Percentiles rank a stretch among this genome's conserved stretches.
phyloP scores from a whole-genome alignment of 2,329 filamentous ascomycete genomes.

The Pseudocercospora vitis region DNA sequence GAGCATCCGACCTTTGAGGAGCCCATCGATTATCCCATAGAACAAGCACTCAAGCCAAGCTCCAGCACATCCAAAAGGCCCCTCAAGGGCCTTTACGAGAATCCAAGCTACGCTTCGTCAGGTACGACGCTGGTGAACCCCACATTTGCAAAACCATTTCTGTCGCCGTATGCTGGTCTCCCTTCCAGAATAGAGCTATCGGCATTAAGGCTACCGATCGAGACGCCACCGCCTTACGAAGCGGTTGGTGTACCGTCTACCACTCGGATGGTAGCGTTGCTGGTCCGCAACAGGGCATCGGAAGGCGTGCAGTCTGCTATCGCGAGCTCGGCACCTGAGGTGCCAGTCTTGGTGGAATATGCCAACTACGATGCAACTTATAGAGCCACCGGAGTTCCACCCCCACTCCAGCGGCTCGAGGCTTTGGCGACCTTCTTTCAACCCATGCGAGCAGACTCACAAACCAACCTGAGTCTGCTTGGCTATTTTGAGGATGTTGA shows the following conservation, averaged over 20 bases:
- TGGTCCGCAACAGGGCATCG: slow-evolving; percentile 34
- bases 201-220: slow-evolving; percentile 46
- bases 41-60: slow-evolving; percentile 13
- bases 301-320: slow-evolving; percentile 39
- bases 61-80: slow-evolving; percentile 14
- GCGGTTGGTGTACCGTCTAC: slow-evolving; percentile 46
- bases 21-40: background rate
- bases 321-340: slow-evolving; percentile 35
- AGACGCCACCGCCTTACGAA: slow-evolving; percentile 52
- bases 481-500: slow-evolving; percentile 74
- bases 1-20: slow-evolving; percentile 38
- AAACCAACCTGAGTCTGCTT: slow-evolving; percentile 56
- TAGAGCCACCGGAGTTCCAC: slow-evolving; percentile 48
- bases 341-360: slow-evolving; percentile 70
- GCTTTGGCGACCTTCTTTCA: slow-evolving; percentile 37
- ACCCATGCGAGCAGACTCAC: slow-evolving; percentile 37
- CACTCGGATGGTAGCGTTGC: slow-evolving; percentile 48
- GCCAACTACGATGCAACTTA: slow-evolving; percentile 54
- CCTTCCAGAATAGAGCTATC: slow-evolving; percentile 47
- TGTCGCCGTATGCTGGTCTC: slow-evolving; percentile 40
- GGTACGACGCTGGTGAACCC: slow-evolving; percentile 47
- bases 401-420: slow-evolving; percentile 48
- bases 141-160: slow-evolving; percentile 30
- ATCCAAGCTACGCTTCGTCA: slow-evolving; percentile 39
- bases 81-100: slow-evolving; percentile 19